Conservation (phyloP, 208 protist genomes). For the Crithidia expoeki region DNA sequence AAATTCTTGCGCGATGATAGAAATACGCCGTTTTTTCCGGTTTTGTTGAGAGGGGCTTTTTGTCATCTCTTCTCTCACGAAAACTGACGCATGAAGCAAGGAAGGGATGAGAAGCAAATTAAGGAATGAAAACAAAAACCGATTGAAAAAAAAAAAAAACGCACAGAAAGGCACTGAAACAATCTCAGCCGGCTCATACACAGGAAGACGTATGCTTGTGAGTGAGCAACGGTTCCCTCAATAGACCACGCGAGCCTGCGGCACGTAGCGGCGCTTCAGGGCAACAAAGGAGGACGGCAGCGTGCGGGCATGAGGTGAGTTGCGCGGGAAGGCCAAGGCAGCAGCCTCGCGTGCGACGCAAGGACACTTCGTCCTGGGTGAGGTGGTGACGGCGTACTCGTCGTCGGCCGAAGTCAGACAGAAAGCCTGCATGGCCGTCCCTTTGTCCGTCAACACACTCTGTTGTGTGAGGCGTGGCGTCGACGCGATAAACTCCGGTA, state of each 20-base stretch:
- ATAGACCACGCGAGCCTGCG: conserved; percentile 10
- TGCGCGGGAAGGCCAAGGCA: background rate
- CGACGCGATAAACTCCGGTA: conserved; percentile 78
- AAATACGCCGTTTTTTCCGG: background rate
- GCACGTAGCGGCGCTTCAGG: conserved; percentile 14
- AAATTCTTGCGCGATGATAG: conserved; percentile 10
- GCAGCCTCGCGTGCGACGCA: background rate
- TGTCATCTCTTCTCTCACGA: background rate
- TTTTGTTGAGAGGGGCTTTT: background rate
- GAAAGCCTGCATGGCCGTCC: conserved; percentile 68
- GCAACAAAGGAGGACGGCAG: background rate
- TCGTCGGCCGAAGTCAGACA: conserved; percentile 56
- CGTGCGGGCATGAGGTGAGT: background rate
- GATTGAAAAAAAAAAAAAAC: background rate
- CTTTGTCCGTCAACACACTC: conserved; percentile 70
- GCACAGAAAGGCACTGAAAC: background rate
- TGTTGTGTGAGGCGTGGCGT: conserved; percentile 41
- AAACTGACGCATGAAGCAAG: background rate
- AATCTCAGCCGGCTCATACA: too few species aligned
- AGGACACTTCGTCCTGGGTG: conserved; percentile 12
- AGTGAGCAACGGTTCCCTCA: background rate
- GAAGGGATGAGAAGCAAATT: background rate
- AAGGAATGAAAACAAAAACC: background rate
- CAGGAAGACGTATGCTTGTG: too few species aligned
- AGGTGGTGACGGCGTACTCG: conserved; percentile 1